Evolutionary conservation across 495 filamentous ascomycete species (phyloP), one percentile per base, ranked within the genome.

Genomic region (Penicillium arizonense): DNA sequence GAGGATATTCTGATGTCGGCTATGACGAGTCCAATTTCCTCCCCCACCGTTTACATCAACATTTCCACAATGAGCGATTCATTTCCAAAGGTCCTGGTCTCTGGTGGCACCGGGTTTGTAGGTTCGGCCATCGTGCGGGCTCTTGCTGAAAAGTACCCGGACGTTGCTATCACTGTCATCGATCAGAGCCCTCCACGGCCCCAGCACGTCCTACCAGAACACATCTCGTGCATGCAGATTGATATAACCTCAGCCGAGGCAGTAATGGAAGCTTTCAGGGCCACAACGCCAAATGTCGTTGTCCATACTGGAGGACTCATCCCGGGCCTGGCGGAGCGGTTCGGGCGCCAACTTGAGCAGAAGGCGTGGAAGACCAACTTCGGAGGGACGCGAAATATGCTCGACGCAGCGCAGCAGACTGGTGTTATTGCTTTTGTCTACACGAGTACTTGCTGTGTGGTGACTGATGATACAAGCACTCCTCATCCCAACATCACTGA

Each of bases 381-480:
- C 30, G 76, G 77, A 23, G 84, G 84, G 48, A 82, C 82, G 18
- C 69, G 67, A 44, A 81, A 85, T 56, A 76, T 84, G 42, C 65
- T 88, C 14, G 64, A 72, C 16, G 77, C 75, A 3, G 74, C 82
- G 18, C 71, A 73, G 52, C 56, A 61, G 24, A 67, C 64, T 24
- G 77, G 75, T 16, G 80, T 79, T 18, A 65, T 72, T 45, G 77
- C 79, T 36, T 83, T 88, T 49, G 63, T 88, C 13, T 78, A 78
- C 52, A 87, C 84, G 3, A 79, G 77, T 52, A 78, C 66, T 53
- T 83, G 78, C 54, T 79, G 78, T 20, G 75, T 78, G 36, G 67
- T 82, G 43, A 77, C 72, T 12, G 83, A 87, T 64, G 76, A 85
- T 55, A 60, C 82, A 62, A 64, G 64, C 13, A 59, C 69, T 45